A percentile compares a stretch with the other conserved stretches of the same genome.
phyloP scores from a whole-genome alignment of 495 filamentous ascomycete species.

The Platismatia glauca region DNA sequence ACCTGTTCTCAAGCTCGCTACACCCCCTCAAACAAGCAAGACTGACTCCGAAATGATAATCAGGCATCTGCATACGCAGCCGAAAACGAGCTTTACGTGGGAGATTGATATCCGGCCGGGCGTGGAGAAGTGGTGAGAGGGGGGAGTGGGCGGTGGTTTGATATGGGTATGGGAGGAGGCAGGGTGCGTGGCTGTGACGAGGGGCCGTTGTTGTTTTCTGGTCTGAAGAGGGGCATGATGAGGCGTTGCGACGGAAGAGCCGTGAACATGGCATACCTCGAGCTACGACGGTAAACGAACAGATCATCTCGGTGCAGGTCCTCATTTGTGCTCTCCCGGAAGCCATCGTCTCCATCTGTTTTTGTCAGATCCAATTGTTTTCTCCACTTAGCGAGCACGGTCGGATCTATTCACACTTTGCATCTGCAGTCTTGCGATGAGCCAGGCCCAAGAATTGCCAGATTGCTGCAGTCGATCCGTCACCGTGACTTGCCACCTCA shows the following conservation, averaged over 20 bases:
- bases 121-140: slow-evolving; percentile 60
- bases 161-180: not conserved
- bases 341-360: not conserved
- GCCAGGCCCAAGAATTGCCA: not conserved
- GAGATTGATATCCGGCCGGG: slow-evolving; percentile 77
- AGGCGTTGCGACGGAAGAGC: too few species aligned
- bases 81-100: slow-evolving; percentile 67
- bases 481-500: not conserved
- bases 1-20: too few species aligned
- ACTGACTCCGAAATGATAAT: too few species aligned
- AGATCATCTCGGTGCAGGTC: not conserved
- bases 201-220: not conserved
- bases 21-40: too few species aligned
- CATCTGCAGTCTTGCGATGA: not conserved
- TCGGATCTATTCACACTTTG: not conserved
- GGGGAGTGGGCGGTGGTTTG: not conserved
- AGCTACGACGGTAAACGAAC: not conserved
- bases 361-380: not conserved
- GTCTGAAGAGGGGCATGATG: too few species aligned
- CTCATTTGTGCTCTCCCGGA: not conserved
- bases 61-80: slow-evolving; percentile 82
- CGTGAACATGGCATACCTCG: not conserved
- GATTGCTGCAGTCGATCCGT: not conserved
- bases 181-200: not conserved
- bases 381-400: not conserved